Evolutionary conservation across 1,284 basidiomycete genomes (phyloP).

Genomic region (Ceratobasidium sp.): DNA sequence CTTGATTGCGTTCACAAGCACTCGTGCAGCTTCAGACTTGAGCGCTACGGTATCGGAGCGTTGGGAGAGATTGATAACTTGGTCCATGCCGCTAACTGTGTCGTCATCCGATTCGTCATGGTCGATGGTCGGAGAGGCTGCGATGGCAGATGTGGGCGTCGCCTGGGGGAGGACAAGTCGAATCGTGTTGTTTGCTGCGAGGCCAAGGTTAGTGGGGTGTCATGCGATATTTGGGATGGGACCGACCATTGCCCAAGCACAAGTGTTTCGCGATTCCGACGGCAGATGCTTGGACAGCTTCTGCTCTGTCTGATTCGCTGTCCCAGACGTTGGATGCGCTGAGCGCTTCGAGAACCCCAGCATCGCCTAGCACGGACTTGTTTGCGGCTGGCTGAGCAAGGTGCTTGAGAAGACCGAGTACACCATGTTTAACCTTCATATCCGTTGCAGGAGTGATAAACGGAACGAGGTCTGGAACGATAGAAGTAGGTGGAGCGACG

Average conservation of each 20-base stretch:
- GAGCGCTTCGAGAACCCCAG: constrained; percentile 67
- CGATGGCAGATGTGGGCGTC: constrained; percentile 8
- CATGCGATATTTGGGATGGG: constrained; percentile 40
- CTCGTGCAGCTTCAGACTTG: constrained; percentile 87
- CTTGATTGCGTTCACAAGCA: constrained; percentile 83
- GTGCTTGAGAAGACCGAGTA: constrained; percentile 83
- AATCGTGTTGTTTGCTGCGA: constrained; percentile 65
- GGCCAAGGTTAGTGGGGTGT: constrained; percentile 12
- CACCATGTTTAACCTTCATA: constrained; percentile 83
- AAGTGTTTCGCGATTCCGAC: constrained; percentile 90
- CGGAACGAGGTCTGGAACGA: constrained; percentile 54
- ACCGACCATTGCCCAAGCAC: constrained; percentile 74
- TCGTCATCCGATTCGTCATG: constrained; percentile 43
- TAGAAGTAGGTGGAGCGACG: constrained; percentile 58
- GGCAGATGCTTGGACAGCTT: constrained; percentile 85
- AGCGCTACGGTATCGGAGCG: constrained; percentile 84
- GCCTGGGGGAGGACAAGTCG: constrained; percentile 57
- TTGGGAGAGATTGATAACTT: constrained; percentile 74
- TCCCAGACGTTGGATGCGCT: constrained; percentile 74
- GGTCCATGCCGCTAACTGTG: constrained; percentile 60
- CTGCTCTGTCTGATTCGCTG: constrained; percentile 75
- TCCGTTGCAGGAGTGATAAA: constrained; percentile 58
- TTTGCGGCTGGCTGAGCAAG: constrained; percentile 73
- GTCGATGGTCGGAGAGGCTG: constrained; percentile 39
- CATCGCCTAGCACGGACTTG: constrained; percentile 65